Evolutionary conservation across 1,284 basidiomycete genomes (phyloP), one percentile per base, ranked within the genome.

Genomic region (Mycosarcoma maydis): DNA sequence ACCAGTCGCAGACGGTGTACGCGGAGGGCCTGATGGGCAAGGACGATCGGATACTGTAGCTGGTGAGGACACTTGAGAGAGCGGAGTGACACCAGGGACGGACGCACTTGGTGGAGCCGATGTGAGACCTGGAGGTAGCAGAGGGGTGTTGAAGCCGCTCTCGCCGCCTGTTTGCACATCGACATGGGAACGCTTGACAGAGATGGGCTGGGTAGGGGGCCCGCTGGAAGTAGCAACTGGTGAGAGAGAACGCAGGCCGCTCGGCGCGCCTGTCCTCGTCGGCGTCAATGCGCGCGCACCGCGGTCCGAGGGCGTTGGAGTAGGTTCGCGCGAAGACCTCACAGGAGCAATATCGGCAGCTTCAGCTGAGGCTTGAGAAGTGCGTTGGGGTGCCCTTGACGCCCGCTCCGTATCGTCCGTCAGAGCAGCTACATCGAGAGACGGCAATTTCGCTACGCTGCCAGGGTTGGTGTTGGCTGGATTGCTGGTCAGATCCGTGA

Each of bases 91-190:
- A 27, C 56, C 61, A 1, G 71, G 71, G 2, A 50, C 24, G 3
- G 53, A 55, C 5, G 62, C 68, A 38, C 68, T 71, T 1, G 68
- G 62, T 3, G 69, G 69, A 33, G 69, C 69, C 19, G 69, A 62
- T 2, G 69, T 66, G 20, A 73, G 48, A 13, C 71, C 62, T 3
- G 69, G 65, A n/a, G 73, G 73, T 7, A 72, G 33, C 14, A 65
- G 53, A 10, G 73, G 73, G 10, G 73, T 76, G 39, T 68, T 73
- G 52, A 44, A 61, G 2, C 72, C 73, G 30, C 69, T 72, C 39
- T 76, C 73, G 30, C 53, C 57, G n/a, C 65, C 65, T 4, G 72
- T 74, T 32, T 71, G 68, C 27, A 75, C 55, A 26, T 73, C 52
- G 34, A 72, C 61, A 13, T 58, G 66, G 14, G 66, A 40, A 19